These are phyloP conservation scores for Rhamnella rubrinervis DNA, from an alignment of 331 rosid genomes.

Conservation along the genomic window DNA sequence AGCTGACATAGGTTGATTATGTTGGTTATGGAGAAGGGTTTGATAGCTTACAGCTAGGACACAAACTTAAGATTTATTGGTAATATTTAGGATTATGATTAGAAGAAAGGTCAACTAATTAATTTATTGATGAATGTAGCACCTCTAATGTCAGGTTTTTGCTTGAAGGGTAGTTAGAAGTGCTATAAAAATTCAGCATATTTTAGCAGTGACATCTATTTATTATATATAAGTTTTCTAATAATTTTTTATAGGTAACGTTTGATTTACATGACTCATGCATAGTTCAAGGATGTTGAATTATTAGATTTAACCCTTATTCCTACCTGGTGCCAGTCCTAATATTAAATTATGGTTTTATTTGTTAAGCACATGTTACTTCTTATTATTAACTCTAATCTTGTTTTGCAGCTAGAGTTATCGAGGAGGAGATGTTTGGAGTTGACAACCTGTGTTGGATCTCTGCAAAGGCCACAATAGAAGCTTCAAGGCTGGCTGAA, in stretches of 20 bases:
- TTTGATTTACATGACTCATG: not conserved
- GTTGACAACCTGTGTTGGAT: slow-evolving; percentile 93
- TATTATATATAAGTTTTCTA: not conserved
- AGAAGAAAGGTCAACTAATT: not conserved
- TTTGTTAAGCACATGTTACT: not conserved
- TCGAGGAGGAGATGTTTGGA: slow-evolving; percentile 98
- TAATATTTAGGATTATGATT: not conserved
- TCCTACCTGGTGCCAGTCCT: not conserved
- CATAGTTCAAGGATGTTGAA: not conserved
- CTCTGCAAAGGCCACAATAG: slow-evolving; percentile 78
- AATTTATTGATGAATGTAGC: not conserved
- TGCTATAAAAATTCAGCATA: not conserved
- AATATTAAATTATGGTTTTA: not conserved
- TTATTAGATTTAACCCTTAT: not conserved
- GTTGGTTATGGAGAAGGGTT: not conserved
- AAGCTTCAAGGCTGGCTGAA: slow-evolving; percentile 87
- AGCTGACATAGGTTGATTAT: not conserved
- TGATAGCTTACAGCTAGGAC: not conserved
- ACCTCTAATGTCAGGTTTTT: not conserved
- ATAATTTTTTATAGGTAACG: not conserved
- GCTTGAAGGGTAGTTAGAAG: not conserved
- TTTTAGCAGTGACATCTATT: too few species aligned
- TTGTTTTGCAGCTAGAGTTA: slow-evolving; percentile 66
- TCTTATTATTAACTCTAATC: not conserved
- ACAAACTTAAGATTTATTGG: slow-evolving; percentile 7